Percentiles rank a stretch among this genome's conserved stretches.
These are phyloP conservation scores for Xerocomellus dryophilus DNA, from an alignment of 768 basidiomycete species.

Conservation along the genomic window DNA sequence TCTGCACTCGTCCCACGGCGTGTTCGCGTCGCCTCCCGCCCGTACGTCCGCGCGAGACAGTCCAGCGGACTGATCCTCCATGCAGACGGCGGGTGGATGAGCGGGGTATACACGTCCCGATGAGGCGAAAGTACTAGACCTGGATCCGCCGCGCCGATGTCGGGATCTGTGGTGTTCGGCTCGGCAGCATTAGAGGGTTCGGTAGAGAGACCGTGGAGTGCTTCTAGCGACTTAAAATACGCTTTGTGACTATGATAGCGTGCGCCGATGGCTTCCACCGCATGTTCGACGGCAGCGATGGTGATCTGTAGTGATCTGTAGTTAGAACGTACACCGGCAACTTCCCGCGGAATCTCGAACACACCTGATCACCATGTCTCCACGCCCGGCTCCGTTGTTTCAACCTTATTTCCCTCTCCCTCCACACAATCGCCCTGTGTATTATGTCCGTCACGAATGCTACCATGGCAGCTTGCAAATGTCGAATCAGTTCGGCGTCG, in stretches of 20 bases:
- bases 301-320: conserved; percentile 38
- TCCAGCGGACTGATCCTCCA: conserved; percentile 10
- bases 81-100: conserved; percentile 31
- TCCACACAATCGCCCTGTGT: conserved; percentile 48
- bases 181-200: conserved; percentile 5
- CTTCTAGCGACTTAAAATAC: conserved; percentile 40
- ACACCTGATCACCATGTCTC: conserved; percentile 45
- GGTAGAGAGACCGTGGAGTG: conserved; percentile 2
- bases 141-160: neutral
- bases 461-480: conserved; percentile 44
- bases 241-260: conserved; percentile 35
- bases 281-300: conserved; percentile 44
- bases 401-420: conserved; percentile 56
- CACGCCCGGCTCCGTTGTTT: conserved; percentile 63
- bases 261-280: conserved; percentile 46
- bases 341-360: neutral
- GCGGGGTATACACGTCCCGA: conserved; percentile 36
- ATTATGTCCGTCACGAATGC: conserved; percentile 53
- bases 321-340: neutral
- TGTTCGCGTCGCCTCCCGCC: conserved; percentile 17
- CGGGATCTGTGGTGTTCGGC: conserved; percentile 8
- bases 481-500: conserved; percentile 46
- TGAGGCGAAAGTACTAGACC: conserved; percentile 18
- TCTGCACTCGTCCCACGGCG: conserved; percentile 21
- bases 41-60: conserved; percentile 25